Evolutionary conservation across 305 asterid species (phyloP), one percentile per base, ranked within the genome.

Genomic region (Rubia peregrina): DNA sequence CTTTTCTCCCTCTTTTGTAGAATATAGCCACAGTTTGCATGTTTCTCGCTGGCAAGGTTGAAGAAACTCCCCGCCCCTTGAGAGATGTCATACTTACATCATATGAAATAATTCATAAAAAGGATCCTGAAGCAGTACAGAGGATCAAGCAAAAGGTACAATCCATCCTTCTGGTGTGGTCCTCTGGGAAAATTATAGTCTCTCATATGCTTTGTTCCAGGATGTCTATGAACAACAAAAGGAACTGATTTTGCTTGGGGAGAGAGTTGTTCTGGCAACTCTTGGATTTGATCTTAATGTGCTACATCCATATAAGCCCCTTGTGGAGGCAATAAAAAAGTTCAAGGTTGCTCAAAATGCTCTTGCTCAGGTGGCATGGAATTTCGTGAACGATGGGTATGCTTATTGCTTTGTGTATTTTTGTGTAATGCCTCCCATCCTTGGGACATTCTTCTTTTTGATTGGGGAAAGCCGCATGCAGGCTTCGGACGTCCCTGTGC

Each of bases 321-420:
- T 94, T 51, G 99, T 94, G 36, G 99, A 91, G 89, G 99, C 99
- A 68, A 90, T 91, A 72, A 91, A 94, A 78, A 94, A 88, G 66
- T 91, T 94, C 81, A 79, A 91, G 89, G 98, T 94, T 85, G 98
- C 99, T 74, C 93, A 94, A 84, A 90, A 90, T 78, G 95, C 99
- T 62, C 85, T 94, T 43, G 99, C 98, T 71, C 99, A 91, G 83
- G 99, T 94, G 76, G 99, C 99, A 53, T 94, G 99, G 99, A 94
- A 94, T 80, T 94, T 94, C 77, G 99, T 94, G 76, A 94, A 94
- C 72, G 99, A 94, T 91, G 99, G 99, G 99, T 92, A 92, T 81
- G 92, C 44, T 80, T 77, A 61, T 77, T 72, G 59, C 61, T 78
- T 80, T 67, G 67, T 19, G 65, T 74, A 74, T 78, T 75, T 75